Base-by-base conservation (phyloP, 2,329 filamentous ascomycete species). In the Amauroascus niger region DNA sequence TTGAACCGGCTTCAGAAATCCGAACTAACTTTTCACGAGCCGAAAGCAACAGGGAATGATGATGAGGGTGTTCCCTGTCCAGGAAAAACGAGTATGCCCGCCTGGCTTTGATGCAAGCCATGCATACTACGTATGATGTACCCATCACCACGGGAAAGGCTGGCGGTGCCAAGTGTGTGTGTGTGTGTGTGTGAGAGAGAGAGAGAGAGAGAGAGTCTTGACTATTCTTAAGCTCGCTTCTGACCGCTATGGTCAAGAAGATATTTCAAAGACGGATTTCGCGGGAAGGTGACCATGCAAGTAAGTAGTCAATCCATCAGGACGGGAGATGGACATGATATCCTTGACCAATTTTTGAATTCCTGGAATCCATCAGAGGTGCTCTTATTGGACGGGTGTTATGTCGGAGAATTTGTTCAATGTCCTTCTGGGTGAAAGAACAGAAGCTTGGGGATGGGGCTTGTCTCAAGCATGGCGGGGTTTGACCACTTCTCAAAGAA, bases 361-460 rank as follows among this genome's bases (percentile, higher is more conserved):
- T 6, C n/a, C 7, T 20, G 3, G 41, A 45, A 45, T 30, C 41
- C 41, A 28, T n/a, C 33, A 39, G 32, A 20, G 18, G 22, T n/a
- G 39, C 33, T 35, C 33, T 28, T 28, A 49, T 49, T 49, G 46
- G 46, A 39, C 22, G 49, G 48, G 35, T 33, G 16, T 51, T 44
- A 26, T n/a, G 39, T 51, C 49, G 49, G 49, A 44, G 49, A 51
- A 51, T 51, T n/a, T 51, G 49, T 16, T 35, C 2, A 18, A 39
- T 39, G 13, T 8, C 26, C 11, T 30, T 24, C 13, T 45, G 14
- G 9, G 22, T 16, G n/a, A n/a, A n/a, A n/a, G n/a, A n/a, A 22
- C 20, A 14, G 22, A 9, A 37, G 20, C 16, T 3, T 11, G 33
- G 33, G 24, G 14, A 8, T 22, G 33, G 46, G 16, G 22, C 45